A percentile compares a stretch with the other conserved stretches of the same genome.
These are phyloP conservation scores for Cyberlindnera maritima DNA, from an alignment of 805 yeast species.

Conservation along the genomic window DNA sequence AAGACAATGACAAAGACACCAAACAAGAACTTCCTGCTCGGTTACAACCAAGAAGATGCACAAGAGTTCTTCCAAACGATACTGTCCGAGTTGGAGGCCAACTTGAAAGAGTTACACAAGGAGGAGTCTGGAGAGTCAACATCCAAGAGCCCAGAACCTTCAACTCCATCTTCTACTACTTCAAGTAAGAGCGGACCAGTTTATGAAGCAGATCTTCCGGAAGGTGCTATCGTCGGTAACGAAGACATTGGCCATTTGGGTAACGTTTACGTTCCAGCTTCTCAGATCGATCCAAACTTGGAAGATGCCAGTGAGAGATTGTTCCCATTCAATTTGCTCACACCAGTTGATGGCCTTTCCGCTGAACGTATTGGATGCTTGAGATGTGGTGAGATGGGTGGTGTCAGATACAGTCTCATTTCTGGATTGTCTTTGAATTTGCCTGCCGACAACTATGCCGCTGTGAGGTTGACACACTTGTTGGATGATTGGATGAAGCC, in stretches of 20 bases:
- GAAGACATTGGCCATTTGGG: conserved; percentile 58
- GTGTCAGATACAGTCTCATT: conserved; percentile 76
- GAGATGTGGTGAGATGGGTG: conserved; percentile 91
- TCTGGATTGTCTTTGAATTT: conserved; percentile 72
- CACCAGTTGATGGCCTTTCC: conserved; percentile 89
- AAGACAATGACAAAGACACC: conserved; percentile 77
- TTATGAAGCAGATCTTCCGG: conserved; percentile 29
- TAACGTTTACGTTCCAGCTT: conserved; percentile 66
- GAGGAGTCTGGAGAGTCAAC: not conserved
- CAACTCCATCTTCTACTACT: conserved; percentile 13
- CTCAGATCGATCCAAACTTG: conserved; percentile 72
- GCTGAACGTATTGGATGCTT: conserved; percentile 91
- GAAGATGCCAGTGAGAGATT: conserved; percentile 40
- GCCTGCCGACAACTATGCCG: conserved; percentile 46
- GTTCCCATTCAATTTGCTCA: conserved; percentile 56
- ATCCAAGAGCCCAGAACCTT: not conserved
- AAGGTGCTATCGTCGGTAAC: conserved; percentile 37
- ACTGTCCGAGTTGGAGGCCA: conserved; percentile 63
- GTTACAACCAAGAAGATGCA: conserved; percentile 94
- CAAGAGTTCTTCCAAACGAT: conserved; percentile 90
- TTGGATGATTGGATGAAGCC: conserved; percentile 68
- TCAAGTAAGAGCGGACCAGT: conserved; percentile 25
- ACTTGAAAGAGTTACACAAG: conserved; percentile 36
- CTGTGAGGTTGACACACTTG: conserved; percentile 48
- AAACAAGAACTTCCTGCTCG: conserved; percentile 69